phyloP scores from a whole-genome alignment of 371 early-diverging fungal species.

The Lichtheimia ornata region DNA sequence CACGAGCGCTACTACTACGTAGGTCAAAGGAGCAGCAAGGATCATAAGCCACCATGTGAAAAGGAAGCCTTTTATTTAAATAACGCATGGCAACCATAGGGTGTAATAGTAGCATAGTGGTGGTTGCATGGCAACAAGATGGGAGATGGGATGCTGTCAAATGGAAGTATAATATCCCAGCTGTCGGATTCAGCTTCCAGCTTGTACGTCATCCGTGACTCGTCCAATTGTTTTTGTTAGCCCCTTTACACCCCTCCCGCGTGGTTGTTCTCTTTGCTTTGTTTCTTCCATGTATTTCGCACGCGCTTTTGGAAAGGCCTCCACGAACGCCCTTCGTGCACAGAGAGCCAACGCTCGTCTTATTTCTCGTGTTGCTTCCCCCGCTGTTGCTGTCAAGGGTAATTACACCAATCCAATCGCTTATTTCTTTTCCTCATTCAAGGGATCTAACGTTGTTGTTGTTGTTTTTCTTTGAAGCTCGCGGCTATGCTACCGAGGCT shows the following conservation, averaged over 20 bases:
- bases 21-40: no score
- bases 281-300: conserved; percentile 24
- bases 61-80: no score
- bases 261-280: conserved; percentile 10
- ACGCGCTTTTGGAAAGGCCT: conserved; percentile 36
- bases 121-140: no score
- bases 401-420: not conserved
- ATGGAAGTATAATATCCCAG: no score
- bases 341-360: conserved; percentile 24
- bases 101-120: no score
- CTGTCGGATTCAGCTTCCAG: not conserved
- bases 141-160: no score
- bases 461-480: conserved; percentile 18
- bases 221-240: not conserved
- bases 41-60: no score
- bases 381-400: conserved; percentile 26
- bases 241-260: conserved; percentile 1
- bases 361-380: conserved; percentile 24
- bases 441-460: not conserved
- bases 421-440: not conserved
- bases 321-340: conserved; percentile 33
- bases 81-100: no score
- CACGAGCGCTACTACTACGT: no score
- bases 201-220: conserved; percentile 1
- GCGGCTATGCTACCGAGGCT: conserved; percentile 40